Evolutionary conservation across 179 eudicot species (phyloP).

Genomic region (Corrigiola litoralis): DNA sequence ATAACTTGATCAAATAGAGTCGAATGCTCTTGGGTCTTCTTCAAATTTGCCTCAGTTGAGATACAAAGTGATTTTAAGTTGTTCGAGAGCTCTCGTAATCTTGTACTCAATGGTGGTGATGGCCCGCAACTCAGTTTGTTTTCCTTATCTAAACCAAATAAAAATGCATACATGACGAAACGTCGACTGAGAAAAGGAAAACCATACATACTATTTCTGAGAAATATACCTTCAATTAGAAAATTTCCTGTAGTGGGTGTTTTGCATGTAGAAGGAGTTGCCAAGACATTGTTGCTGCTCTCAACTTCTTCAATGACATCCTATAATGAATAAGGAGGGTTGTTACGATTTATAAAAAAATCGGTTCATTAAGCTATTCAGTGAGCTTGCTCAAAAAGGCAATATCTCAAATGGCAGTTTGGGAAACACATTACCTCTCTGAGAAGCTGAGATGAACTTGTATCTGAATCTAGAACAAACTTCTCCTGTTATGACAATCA

Average conservation of each 20-base stretch:
- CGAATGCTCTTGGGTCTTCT: constrained; percentile 28
- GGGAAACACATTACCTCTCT: constrained; percentile 25
- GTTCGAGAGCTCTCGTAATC: constrained; percentile 54
- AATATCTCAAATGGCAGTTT: too few relatives aligned
- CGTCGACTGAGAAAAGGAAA: neutral
- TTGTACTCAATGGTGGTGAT: constrained; percentile 73
- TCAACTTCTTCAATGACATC: constrained; percentile 16
- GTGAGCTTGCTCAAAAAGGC: too few relatives aligned
- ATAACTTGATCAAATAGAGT: constrained; percentile 16
- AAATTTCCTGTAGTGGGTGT: constrained; percentile 26
- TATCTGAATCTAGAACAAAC: constrained; percentile 5
- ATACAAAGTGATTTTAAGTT: constrained; percentile 48
- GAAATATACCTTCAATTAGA: constrained; percentile 25
- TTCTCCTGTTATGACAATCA: constrained; percentile 25
- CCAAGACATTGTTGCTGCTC: neutral
- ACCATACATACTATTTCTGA: neutral
- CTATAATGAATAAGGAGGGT: constrained; percentile 11
- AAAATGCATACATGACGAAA: neutral
- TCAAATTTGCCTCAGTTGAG: constrained; percentile 48
- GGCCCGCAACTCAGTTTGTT: constrained; percentile 26
- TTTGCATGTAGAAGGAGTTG: constrained; percentile 21
- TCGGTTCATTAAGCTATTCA: too few relatives aligned
- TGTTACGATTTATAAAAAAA: too few relatives aligned
- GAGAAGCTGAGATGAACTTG: constrained; percentile 6
- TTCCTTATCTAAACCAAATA: constrained; percentile 39